Evolutionary conservation across 2,329 filamentous ascomycete species (phyloP), one percentile per base, ranked within the genome.

Genomic region (Hypoxylon sp.): DNA sequence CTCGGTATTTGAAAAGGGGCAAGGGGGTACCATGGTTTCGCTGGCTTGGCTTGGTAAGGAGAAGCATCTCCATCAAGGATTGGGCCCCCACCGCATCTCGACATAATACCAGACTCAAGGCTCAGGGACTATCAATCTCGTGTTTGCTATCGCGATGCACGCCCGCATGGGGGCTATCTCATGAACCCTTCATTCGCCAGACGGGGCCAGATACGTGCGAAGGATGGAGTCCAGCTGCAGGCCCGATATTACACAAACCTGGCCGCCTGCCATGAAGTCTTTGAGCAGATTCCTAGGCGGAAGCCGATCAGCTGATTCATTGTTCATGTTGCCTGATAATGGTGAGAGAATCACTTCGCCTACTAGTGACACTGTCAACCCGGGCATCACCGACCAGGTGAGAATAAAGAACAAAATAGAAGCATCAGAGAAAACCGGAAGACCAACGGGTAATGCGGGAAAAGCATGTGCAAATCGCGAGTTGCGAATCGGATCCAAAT

Each of bases 401-500:
- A 22, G 22, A 43, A 24, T n/a, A 47, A 20, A 15, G 19, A 26
- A 26, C 7, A 50, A 24, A 47, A 34, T 34, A 37, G 13, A 15
- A 37, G n/a, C 39, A 28, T 37, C 10, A 32, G 37, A 51, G 34
- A 39, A 52, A 50, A 34, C 30, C n/a, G 51, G 39, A 50, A 59
- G 37, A 60, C 59, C 59, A 59, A 68, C 54, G 62, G 62, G 53
- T 50, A 57, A 34, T 51, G 63, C 59, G 59, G 56, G 47, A 26
- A 26, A 56, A 65, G 53, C 59, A 68, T 66, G 63, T 65, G 65
- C 66, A 68, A 65, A 37, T 11, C n/a, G 47, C 20, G 51, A 62
- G 49, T 37, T 58, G 61, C 64, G 62, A 67, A 67, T 67, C 65
- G 59, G 65, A 67, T 65, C 56, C 56, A 49, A 59, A 65, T 44